Base-by-base conservation (phyloP, 148 eudicot genomes). In the Arbutus unedo region DNA sequence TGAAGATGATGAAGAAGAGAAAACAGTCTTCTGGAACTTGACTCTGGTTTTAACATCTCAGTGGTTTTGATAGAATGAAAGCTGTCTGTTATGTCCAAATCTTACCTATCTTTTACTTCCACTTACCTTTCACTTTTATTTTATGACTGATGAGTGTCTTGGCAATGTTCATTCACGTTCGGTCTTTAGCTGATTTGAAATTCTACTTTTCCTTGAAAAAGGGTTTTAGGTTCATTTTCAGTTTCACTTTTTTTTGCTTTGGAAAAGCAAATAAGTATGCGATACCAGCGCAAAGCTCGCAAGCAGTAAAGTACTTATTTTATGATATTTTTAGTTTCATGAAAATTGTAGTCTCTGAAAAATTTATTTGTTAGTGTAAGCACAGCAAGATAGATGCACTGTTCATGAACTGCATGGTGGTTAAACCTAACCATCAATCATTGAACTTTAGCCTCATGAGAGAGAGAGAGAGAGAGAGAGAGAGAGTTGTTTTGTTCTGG, bases 171-270 rank as follows among this genome's bases (percentile, higher is more conserved):
- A 83, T 74, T 82, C 89, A 87, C 85, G 78, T 84, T 79, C 84
- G 82, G 77, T 78, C 76, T 89, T 79, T 85, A 14, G 53, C 50
- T 85, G 85, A 54, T 86, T 84, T 67, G 90, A 86, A 91, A 89
- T 90, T 88, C 93, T 87, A 79, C 89, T 89, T 91, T 92, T 55
- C 77, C 79, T 38, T 21, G 23, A 10, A 64, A 77, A 80, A 80
- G 81, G 64, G 21, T 50, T 78, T 70, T 41, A 19, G 25, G 73
- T 76, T 83, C 70, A 44, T 38, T 68, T 79, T 79, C 60, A 47
- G 88, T 60, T 70, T 76, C 50, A 21, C 66, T 68, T 87, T 88
- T 78, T 81, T 66, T 79, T 85, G 84, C 90, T 85, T 88, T 79
- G 88, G 86, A 49, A 83, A 84, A 86, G 84, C 74, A 85, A 51